phyloP scores from a whole-genome alignment of 2,329 filamentous ascomycete species.

The Colletotrichum siamense region DNA sequence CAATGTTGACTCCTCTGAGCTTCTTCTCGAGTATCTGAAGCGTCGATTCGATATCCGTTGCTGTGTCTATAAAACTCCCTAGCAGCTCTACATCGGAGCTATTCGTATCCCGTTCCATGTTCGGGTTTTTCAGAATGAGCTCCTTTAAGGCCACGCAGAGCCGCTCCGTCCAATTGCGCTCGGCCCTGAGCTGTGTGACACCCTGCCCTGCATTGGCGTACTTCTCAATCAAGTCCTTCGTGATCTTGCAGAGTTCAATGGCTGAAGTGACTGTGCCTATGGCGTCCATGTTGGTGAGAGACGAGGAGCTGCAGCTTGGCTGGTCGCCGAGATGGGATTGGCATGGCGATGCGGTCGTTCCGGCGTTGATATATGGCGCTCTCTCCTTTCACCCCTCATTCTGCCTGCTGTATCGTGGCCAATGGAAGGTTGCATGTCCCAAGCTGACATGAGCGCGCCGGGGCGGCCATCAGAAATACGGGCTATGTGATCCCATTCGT shows the following conservation, averaged over 20 bases:
- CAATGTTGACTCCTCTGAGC: neutral
- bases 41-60: too few species aligned
- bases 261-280: neutral
- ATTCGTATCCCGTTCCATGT: accelerated
- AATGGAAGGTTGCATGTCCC: neutral
- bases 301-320: neutral
- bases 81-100: too few species aligned
- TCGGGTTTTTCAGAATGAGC: too few species aligned
- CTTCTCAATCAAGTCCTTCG: neutral
- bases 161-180: neutral
- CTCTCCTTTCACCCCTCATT: neutral
- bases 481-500: neutral
- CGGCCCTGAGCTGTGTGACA: neutral
- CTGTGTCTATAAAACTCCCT: too few species aligned
- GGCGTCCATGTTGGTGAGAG: neutral
- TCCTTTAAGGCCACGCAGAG: neutral
- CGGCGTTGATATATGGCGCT: neutral
- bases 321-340: neutral
- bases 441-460: neutral
- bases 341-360: neutral
- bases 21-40: neutral
- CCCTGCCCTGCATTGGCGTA: neutral
- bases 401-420: neutral
- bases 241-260: neutral
- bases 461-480: neutral